phyloP scores from a whole-genome alignment of 1,139 yeast genomes.

The Candida sanyaensis region DNA sequence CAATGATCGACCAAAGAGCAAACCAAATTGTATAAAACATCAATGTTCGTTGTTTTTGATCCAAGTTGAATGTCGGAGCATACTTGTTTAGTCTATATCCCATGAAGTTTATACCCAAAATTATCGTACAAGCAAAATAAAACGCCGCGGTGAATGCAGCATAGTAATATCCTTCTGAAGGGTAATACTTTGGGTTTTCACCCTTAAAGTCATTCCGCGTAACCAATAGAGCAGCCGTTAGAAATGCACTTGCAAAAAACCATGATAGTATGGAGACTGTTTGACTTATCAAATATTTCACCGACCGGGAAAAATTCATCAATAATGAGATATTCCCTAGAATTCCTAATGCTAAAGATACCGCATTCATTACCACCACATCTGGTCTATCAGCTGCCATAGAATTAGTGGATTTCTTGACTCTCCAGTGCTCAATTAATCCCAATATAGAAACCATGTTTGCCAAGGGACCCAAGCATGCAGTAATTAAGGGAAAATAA shows the following conservation, averaged over 20 bases:
- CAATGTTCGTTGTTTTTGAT: conserved; percentile 65
- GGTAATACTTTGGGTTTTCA: conserved; percentile 17
- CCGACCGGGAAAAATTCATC: conserved; percentile 62
- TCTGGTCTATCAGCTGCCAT: conserved; percentile 35
- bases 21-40: conserved; percentile 70
- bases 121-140: conserved; percentile 56
- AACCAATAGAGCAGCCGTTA: conserved; percentile 49
- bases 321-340: conserved; percentile 65
- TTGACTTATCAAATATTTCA: conserved; percentile 62
- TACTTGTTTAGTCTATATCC: conserved; percentile 64
- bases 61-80: conserved; percentile 68
- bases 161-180: conserved; percentile 76
- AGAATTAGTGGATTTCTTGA: conserved; percentile 23
- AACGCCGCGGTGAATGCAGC: conserved; percentile 65
- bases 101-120: conserved; percentile 56
- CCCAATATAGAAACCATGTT: conserved; percentile 73
- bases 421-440: conserved; percentile 70
- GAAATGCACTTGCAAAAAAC: conserved; percentile 54
- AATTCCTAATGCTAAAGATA: conserved; percentile 65
- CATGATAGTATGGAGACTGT: conserved; percentile 62
- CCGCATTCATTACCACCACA: conserved; percentile 55
- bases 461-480: conserved; percentile 77
- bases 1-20: conserved; percentile 69
- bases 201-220: conserved; percentile 22
- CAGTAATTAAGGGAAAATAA: conserved; percentile 70